Base-by-base conservation (phyloP, 1,139 yeast species). In the Magnusiomyces tetraspermus region DNA sequence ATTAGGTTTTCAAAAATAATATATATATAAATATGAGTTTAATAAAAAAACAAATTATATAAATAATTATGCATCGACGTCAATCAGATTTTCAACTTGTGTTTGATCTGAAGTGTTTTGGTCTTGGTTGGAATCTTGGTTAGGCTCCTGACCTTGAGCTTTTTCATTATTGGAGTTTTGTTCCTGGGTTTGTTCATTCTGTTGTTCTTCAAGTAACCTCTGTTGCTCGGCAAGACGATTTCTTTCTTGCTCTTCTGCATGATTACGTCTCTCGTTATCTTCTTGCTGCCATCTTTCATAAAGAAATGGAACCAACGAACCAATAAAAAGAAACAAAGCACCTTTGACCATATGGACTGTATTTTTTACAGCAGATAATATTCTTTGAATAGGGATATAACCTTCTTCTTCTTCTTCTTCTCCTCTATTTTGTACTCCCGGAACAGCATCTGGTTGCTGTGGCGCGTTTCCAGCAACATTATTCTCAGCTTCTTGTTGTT, bases 221-320 rank as follows among this genome's bases (percentile, higher is more conserved):
- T 33, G 24, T 24, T 38, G 40, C 19, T 30, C 47, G n/a, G 24
- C 37, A 40, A 19, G 30, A 38, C 33, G 10, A 2, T 40, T 36
- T 11, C 44, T 28, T 17, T 45, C 41, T 22, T 38, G 6, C 19
- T 23, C 54, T 21, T 52, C 55, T 1, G 51, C 58, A 24, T 58
- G 58, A 13, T 53, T 54, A 21, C 58, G 50, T 17, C 63, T 51
- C 19, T 52, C 50, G 17, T 48, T 45, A 41, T 59, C 61, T 42
- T 60, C 63, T 15, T 51, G 56, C n/a, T 46, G 53, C 67, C 67
- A 63, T 23, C 57, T 44, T 23, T 58, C 62, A 44, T 60, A 55
- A 28, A 61, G 50, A n/a, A 59, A 53, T 0, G 66, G 66, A 23
- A 62, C 48, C 36, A 62, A 26, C 41, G 64, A 62, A 21, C 59